These are phyloP conservation scores for Ramalina peruviana DNA, from an alignment of 495 filamentous ascomycete species.

Conservation along the genomic window DNA sequence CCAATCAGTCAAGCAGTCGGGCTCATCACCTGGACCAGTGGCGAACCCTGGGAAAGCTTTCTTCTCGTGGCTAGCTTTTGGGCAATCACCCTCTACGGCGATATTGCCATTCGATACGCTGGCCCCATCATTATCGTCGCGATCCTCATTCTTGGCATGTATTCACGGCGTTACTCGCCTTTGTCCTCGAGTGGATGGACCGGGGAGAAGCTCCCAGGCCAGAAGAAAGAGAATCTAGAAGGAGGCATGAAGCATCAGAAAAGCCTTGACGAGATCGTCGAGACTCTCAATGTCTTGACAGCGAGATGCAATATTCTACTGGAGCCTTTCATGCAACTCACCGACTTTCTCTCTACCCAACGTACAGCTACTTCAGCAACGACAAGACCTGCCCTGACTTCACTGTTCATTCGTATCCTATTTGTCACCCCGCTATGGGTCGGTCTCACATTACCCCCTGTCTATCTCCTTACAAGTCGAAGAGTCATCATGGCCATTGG, in stretches of 20 bases:
- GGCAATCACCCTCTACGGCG: slow-evolving; percentile 73
- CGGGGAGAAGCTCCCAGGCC: slow-evolving; percentile 37
- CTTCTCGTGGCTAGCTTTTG: slow-evolving; percentile 74
- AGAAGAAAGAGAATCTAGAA: slow-evolving; percentile 42
- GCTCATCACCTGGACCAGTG: slow-evolving; percentile 82
- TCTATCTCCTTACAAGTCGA: slow-evolving; percentile 75
- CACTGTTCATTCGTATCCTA: slow-evolving; percentile 77
- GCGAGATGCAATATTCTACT: slow-evolving; percentile 81
- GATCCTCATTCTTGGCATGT: slow-evolving; percentile 79
- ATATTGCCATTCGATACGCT: slow-evolving; percentile 58
- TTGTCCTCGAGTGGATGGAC: slow-evolving; percentile 74
- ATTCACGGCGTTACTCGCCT: slow-evolving; percentile 76
- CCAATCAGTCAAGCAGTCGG: slow-evolving; percentile 73
- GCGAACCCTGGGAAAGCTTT: slow-evolving; percentile 94
- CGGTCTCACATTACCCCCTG: slow-evolving; percentile 60
- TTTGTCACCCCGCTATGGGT: slow-evolving; percentile 83
- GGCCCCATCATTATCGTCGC: slow-evolving; percentile 74
- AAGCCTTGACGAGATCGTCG: slow-evolving; percentile 93
- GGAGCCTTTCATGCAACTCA: slow-evolving; percentile 74
- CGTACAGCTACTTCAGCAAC: slow-evolving; percentile 83
- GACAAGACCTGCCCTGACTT: slow-evolving; percentile 79
- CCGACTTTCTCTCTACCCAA: slow-evolving; percentile 87
- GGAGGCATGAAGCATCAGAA: slow-evolving; percentile 54
- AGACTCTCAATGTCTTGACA: slow-evolving; percentile 77
- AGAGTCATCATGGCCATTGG: slow-evolving; percentile 67